These are phyloP conservation scores for Calonectria henricotiae DNA, from an alignment of 2,329 filamentous ascomycete species.

Conservation along the genomic window DNA sequence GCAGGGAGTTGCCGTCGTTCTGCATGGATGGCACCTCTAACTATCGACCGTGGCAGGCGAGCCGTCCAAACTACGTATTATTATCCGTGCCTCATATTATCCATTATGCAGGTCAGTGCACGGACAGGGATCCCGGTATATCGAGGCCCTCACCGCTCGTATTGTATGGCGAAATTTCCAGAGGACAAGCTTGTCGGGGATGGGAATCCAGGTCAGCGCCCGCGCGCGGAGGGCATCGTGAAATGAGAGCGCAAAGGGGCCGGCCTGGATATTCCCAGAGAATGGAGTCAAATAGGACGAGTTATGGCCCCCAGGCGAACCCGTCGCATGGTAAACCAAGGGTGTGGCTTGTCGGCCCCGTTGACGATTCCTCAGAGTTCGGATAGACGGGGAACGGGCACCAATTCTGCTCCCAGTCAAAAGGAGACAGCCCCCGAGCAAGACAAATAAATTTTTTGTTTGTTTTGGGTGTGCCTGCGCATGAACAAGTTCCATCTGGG, in stretches of 20 bases:
- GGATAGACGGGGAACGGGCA: constrained; percentile 27
- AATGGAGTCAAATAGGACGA: constrained; percentile 41
- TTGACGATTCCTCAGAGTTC: constrained; percentile 22
- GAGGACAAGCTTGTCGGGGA: neutral
- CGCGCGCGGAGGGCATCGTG: constrained; percentile 29
- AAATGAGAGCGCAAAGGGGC: constrained; percentile 42
- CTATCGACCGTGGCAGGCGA: neutral
- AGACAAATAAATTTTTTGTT: neutral
- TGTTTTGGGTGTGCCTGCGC: constrained; percentile 10
- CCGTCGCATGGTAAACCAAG: constrained; percentile 49
- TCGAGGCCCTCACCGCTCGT: constrained; percentile 39
- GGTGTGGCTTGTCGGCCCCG: constrained; percentile 35
- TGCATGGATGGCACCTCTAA: constrained; percentile 11
- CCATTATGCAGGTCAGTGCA: constrained; percentile 38
- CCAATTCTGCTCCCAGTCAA: constrained; percentile 15
- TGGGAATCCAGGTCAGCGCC: constrained; percentile 14
- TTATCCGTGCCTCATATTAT: constrained; percentile 39
- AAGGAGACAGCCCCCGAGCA: constrained; percentile 27
- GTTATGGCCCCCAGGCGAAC: constrained; percentile 43
- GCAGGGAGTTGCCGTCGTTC: constrained; percentile 7
- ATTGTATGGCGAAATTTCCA: constrained; percentile 6
- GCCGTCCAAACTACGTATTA: neutral
- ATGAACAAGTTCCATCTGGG: constrained; percentile 23
- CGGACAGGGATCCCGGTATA: constrained; percentile 19
- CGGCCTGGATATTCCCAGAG: constrained; percentile 42